These are phyloP conservation scores for Exsudoporus frostii DNA, from an alignment of 768 basidiomycete species.

Conservation along the genomic window DNA sequence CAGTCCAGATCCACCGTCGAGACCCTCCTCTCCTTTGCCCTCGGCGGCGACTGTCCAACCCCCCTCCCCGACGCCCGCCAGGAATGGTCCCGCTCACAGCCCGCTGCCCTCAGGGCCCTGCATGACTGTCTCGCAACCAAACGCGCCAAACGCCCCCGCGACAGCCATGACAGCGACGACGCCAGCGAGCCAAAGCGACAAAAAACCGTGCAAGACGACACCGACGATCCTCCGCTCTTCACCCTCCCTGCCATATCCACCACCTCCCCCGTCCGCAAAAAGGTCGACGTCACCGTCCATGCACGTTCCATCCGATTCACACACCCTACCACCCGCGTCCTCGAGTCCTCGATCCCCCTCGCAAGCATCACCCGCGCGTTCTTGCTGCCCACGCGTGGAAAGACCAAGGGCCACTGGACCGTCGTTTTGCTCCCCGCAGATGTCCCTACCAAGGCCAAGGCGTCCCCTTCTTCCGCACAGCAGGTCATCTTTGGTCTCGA, in stretches of 20 bases:
- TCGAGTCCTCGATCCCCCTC: conserved; percentile 52
- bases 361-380: conserved; percentile 57
- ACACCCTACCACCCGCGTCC: conserved; percentile 45
- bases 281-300: conserved; percentile 63
- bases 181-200: conserved; percentile 11
- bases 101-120: conserved; percentile 22
- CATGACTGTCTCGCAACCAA: conserved; percentile 6
- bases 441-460: conserved; percentile 43
- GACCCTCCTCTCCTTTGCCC: conserved; percentile 27
- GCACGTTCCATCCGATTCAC: conserved; percentile 48
- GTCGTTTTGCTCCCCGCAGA: conserved; percentile 61
- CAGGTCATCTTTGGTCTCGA: conserved; percentile 75
- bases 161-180: conserved; percentile 11
- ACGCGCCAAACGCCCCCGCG: conserved; percentile 25
- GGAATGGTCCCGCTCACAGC: conserved; percentile 27
- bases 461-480: conserved; percentile 34
- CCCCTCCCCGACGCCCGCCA: conserved; percentile 7
- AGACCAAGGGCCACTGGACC: conserved; percentile 70
- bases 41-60: conserved; percentile 27
- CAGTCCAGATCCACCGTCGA: conserved; percentile 18
- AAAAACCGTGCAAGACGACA: conserved; percentile 17
- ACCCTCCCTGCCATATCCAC: conserved; percentile 63
- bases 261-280: conserved; percentile 75
- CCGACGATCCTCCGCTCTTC: conserved; percentile 46
- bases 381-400: conserved; percentile 71